Base-by-base conservation (phyloP, 768 basidiomycete genomes). In the Panaeolus papilionaceus region DNA sequence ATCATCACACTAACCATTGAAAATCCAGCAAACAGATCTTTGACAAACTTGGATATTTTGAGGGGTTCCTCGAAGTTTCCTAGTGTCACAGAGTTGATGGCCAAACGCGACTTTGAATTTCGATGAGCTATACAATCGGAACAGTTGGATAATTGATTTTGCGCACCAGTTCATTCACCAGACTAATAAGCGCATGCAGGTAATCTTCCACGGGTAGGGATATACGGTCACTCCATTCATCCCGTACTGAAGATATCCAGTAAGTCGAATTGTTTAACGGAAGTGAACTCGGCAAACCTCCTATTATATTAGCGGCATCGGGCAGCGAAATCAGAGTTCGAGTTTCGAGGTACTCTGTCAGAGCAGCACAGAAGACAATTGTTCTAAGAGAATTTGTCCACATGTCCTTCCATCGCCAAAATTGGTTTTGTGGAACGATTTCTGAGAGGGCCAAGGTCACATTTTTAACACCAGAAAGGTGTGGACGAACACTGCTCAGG, bases 331-430 rank as follows among this genome's bases (percentile, higher is more conserved):
- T 80, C 33, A 95, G 83, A 42, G 79, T 83, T 28, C 91, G 84
- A 40, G 73, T 82, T 4, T 83, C 80, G 7, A 95, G 81, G 72
- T 89, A 95, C 73, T 90, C 85, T 12, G 89, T 81, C 39, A 94
- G 76, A 18, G 89, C 86, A 0, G 87, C 88, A 45, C 86, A 83
- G 72, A 91, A 94, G 0, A 93, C 82, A 11, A 87, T 86, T 18
- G 84, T 85, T 66, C 92, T 84, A 42, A 94, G 75, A 3, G 91
- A 89, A 72, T 86, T 88, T 0, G 85, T 83, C 92, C 92, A 94
- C 87, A 92, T 87, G 28, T 93, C 92, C 75, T 91, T 93, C 91
- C 91, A 94, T 66, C 88, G 83, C 93, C 93, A 94, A 68, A 92
- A 88, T 70, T 93, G 91, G 71, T 91, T 87, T 38, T 81, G 82